phyloP scores from a whole-genome alignment of 1,284 basidiomycete species.

The Ganoderma leucocontextum region DNA sequence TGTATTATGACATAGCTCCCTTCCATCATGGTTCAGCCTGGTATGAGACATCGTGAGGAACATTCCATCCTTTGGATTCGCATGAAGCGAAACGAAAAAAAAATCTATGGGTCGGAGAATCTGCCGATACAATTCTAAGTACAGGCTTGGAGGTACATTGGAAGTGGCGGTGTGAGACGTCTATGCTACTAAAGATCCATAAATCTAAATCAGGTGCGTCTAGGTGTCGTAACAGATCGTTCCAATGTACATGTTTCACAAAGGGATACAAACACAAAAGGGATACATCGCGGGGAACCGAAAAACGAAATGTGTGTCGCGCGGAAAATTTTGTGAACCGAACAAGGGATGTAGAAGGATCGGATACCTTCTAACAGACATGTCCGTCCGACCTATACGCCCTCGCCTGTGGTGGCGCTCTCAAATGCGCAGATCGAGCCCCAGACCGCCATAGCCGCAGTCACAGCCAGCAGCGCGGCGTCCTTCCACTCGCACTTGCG shows the following conservation, averaged over 20 bases:
- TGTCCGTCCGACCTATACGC: conserved; percentile 18
- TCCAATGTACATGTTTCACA: background rate
- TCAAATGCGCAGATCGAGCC: conserved; percentile 80
- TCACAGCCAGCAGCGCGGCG: conserved; percentile 61
- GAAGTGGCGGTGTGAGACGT: background rate
- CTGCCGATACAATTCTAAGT: background rate
- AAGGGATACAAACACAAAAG: background rate
- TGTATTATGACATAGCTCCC: conserved; percentile 23
- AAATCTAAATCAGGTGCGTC: background rate
- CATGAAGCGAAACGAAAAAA: background rate
- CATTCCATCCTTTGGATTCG: background rate
- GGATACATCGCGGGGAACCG: background rate
- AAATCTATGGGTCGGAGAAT: background rate
- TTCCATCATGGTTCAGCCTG: background rate
- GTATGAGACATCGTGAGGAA: background rate
- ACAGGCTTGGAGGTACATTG: background rate
- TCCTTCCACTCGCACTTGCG: conserved; percentile 57
- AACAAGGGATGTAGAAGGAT: background rate
- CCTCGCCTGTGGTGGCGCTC: conserved; percentile 26
- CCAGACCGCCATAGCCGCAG: conserved; percentile 75
- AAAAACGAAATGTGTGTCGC: background rate
- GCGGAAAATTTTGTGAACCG: background rate
- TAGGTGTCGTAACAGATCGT: conserved; percentile 7
- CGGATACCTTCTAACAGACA: background rate
- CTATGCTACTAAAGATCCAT: background rate